A percentile compares a stretch with the other conserved stretches of the same genome.
Conservation (phyloP, 2,329 filamentous ascomycete genomes). For the Aureobasidium mangrovei region DNA sequence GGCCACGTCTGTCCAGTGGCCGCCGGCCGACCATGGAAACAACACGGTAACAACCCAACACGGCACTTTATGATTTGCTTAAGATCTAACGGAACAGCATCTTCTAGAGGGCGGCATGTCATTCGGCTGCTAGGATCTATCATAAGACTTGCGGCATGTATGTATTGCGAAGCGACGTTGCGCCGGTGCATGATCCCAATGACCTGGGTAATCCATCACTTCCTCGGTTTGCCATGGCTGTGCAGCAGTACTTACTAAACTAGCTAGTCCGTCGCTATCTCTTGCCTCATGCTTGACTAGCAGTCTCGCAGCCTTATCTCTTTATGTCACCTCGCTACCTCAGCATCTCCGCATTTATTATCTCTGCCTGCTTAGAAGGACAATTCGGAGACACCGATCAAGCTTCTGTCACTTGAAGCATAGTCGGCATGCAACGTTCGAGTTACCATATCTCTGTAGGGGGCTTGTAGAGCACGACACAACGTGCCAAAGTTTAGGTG, state of each 20-base stretch:
- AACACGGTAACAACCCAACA: too few relatives aligned
- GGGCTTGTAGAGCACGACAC: too few relatives aligned
- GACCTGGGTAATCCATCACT: not conserved
- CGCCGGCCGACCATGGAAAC: not conserved
- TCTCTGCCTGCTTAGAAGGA: not conserved
- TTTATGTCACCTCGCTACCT: not conserved
- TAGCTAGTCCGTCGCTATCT: constrained; percentile 2
- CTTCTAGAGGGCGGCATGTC: too few relatives aligned
- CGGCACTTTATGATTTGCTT: too few relatives aligned
- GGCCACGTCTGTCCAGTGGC: not conserved
- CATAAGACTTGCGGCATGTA: not conserved
- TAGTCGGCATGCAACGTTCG: too few relatives aligned
- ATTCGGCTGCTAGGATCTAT: not conserved
- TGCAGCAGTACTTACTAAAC: not conserved
- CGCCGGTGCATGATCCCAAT: not conserved
- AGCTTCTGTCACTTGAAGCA: too few relatives aligned
- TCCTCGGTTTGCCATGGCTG: not conserved
- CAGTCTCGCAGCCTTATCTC: not conserved
- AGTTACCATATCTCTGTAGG: too few relatives aligned
- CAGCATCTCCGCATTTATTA: not conserved
- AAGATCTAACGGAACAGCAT: too few relatives aligned
- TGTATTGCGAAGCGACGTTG: not conserved
- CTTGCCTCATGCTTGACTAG: not conserved
- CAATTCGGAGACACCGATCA: not conserved
- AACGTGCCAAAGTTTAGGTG: constrained; percentile 1